phyloP scores from a whole-genome alignment of 495 filamentous ascomycete genomes.

The Xylaria bambusicola region DNA sequence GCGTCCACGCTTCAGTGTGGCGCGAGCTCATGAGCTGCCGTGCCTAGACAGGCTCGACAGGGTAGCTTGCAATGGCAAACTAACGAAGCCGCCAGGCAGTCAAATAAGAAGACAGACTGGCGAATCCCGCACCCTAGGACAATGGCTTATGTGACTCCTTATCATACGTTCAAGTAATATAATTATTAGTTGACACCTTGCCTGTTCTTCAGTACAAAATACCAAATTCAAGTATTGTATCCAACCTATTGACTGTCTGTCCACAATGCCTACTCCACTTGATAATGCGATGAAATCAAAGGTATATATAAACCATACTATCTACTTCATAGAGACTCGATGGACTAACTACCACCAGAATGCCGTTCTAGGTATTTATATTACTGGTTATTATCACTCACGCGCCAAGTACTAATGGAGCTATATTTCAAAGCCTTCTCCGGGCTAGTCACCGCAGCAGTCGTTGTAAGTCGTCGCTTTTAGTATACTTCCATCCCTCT shows the following conservation, averaged over 20 bases:
- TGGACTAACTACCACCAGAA: slow-evolving; percentile 23
- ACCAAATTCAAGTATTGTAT: background rate
- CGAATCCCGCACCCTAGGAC: slow-evolving; percentile 6
- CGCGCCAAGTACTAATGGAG: slow-evolving; percentile 28
- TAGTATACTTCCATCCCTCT: background rate
- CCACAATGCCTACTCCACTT: slow-evolving; percentile 69
- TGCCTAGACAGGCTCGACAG: too few species aligned
- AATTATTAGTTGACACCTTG: background rate
- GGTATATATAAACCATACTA: slow-evolving; percentile 45
- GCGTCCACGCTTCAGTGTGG: slow-evolving; percentile 4
- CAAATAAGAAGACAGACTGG: slow-evolving; percentile 29
- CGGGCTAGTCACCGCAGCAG: slow-evolving; percentile 79
- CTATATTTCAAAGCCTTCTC: slow-evolving; percentile 62
- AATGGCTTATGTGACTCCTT: slow-evolving; percentile 17
- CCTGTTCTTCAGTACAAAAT: background rate
- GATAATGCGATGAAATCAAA: slow-evolving; percentile 79
- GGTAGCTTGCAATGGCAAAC: too few species aligned
- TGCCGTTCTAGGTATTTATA: slow-evolving; percentile 33
- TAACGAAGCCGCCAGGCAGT: background rate
- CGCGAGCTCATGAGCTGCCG: too few species aligned
- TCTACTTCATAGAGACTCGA: background rate
- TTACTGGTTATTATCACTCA: background rate
- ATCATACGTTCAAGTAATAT: background rate
- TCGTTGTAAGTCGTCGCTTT: slow-evolving; percentile 45
- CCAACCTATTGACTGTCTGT: background rate